Base-by-base conservation (phyloP, 495 filamentous ascomycete species). In the Trichodelitschia bisporula region DNA sequence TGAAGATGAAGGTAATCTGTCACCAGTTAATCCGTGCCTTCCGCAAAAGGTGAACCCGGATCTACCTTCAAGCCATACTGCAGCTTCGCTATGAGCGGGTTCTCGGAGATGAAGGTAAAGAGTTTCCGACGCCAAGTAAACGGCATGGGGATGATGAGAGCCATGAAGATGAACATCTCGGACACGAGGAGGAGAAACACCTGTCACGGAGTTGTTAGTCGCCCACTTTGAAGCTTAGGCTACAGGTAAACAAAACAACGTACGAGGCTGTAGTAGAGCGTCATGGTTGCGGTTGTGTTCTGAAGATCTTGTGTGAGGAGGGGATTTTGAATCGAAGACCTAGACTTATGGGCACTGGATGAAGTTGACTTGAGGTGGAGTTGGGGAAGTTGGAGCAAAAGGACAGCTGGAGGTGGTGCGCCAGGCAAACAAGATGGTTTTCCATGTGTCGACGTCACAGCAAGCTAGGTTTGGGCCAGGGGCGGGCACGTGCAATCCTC, bases 181-280 rank as follows among this genome's bases (percentile, higher is more conserved):
- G 71, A 59, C 46, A 97, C 70, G 39, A 97, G 59, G 39, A 97
- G 68, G 43, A 77, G 50, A 54, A 97, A 97, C 26, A 95, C 86
- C 86, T 97, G 51, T 21, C 9, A 38, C 37, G 18, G 17, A 19
- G 36, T 21, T 44, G 27, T 34, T 36, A 33, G 19, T n/a, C n/a
- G n/a, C n/a, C n/a, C n/a, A n/a, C n/a, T 6, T 24, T 24, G 21
- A 24, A 24, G 21, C 18, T 27, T 19, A 28, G 14, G 15, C 35
- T 23, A 29, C 18, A 19, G 2, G 19, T 33, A 31, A 9, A 13
- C 41, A 40, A 16, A 19, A 30, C 18, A 6, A 67, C 79, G 48
- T 77, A 93, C 86, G 33, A 97, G 66, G 43, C 67, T 82, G 64
- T 91, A 97, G 62, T 97, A 97, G 51, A 97, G 82, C 55, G 89